Evolutionary conservation across 1,139 yeast species (phyloP).

Genomic region (Taphrina betulina): DNA sequence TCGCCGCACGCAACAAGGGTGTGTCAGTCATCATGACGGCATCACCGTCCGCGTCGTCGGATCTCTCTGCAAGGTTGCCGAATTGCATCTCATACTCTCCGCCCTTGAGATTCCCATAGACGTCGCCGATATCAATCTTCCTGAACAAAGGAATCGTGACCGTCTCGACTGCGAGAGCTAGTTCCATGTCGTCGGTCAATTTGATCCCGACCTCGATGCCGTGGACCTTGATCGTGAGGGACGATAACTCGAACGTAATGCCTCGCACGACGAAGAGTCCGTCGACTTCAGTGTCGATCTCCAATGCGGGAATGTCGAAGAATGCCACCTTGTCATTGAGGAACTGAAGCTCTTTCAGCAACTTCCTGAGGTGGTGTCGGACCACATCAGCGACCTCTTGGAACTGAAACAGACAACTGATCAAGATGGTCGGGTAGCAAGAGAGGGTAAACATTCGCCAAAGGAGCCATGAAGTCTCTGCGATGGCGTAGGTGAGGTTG

Average conservation of each 20-base stretch:
- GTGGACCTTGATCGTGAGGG: slow-evolving; percentile 24
- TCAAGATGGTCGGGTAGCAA: slow-evolving; percentile 17
- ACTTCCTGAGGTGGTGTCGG: slow-evolving; percentile 4
- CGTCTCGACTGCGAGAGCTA: slow-evolving; percentile 21
- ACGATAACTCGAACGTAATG: slow-evolving; percentile 10
- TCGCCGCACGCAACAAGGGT: slow-evolving; percentile 26
- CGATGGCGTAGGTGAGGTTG: slow-evolving; percentile 12
- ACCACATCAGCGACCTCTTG: slow-evolving; percentile 9
- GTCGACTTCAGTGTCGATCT: slow-evolving; percentile 30
- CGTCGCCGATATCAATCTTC: slow-evolving; percentile 25
- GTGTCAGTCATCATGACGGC: slow-evolving; percentile 27
- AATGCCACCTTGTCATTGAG: slow-evolving; percentile 30
- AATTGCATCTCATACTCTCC: slow-evolving; percentile 30
- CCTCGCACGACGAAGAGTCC: slow-evolving; percentile 31
- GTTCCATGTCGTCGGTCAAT: slow-evolving; percentile 30
- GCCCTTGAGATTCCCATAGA: slow-evolving; percentile 28
- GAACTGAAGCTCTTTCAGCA: slow-evolving; percentile 18
- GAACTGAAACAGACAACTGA: slow-evolving; percentile 27
- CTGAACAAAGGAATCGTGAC: slow-evolving; percentile 23
- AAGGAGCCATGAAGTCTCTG: slow-evolving; percentile 27
- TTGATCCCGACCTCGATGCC: slow-evolving; percentile 30
- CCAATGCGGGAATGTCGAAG: slow-evolving; percentile 30
- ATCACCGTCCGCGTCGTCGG: slow-evolving; percentile 18
- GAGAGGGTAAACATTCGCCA: slow-evolving; percentile 14
- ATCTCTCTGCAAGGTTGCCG: slow-evolving; percentile 23